Percentiles rank a stretch among this genome's conserved stretches.
These are phyloP conservation scores for Picea abies DNA, from an alignment of 83 land plant genomes.

Conservation along the genomic window DNA sequence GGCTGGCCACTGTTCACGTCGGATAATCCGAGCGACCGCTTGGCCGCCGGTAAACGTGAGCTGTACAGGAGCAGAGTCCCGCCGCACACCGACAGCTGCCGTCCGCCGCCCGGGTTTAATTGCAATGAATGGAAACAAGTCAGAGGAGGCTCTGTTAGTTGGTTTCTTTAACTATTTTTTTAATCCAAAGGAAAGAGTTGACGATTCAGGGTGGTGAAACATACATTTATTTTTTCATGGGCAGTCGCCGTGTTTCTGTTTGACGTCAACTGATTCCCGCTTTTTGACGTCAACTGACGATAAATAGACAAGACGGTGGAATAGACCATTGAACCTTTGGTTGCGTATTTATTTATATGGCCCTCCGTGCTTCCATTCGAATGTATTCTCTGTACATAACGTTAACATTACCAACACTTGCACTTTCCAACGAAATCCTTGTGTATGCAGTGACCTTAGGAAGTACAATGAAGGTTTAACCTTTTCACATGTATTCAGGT, in stretches of 20 bases:
- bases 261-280: neutral
- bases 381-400: too few relatives aligned
- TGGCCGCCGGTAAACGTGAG: neutral
- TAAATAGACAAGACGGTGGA: neutral
- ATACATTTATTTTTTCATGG: neutral
- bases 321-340: too few relatives aligned
- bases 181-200: neutral
- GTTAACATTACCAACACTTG: too few relatives aligned
- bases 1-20: too few relatives aligned
- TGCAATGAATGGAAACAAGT: neutral
- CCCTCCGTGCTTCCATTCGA: too few relatives aligned
- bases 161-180: neutral
- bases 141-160: constrained; percentile 7
- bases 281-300: constrained; percentile 6
- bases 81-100: constrained; percentile 11
- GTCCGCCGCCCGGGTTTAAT: too few relatives aligned
- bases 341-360: too few relatives aligned
- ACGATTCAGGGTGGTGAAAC: neutral
- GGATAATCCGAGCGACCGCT: neutral
- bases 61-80: neutral
- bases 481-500: too few relatives aligned
- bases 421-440: too few relatives aligned
- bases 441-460: too few relatives aligned
- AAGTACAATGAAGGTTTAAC: too few relatives aligned
- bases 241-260: too few relatives aligned